A percentile compares a stretch with the other conserved stretches of the same genome.
phyloP scores from a whole-genome alignment of 1,284 basidiomycete species.

The Ganoderma lucidum region DNA sequence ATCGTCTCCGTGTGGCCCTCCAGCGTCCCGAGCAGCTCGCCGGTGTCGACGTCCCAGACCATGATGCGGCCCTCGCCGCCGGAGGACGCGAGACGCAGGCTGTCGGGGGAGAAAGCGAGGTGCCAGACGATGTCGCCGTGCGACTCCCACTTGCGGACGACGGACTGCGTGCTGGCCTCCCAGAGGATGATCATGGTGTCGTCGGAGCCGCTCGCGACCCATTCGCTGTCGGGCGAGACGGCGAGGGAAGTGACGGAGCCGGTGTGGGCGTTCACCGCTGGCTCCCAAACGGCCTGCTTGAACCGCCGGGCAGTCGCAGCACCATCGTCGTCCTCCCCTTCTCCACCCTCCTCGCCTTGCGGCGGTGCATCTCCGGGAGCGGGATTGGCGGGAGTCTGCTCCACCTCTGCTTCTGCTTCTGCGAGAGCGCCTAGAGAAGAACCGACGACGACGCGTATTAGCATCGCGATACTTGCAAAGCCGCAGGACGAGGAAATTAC shows the following conservation, averaged over 20 bases:
- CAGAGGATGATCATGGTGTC: conserved; percentile 28
- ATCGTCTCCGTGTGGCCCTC: conserved; percentile 29
- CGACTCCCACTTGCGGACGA: conserved; percentile 22
- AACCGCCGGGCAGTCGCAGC: background rate
- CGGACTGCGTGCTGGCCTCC: conserved; percentile 15
- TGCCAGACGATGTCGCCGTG: conserved; percentile 25
- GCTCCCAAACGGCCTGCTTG: conserved; percentile 1
- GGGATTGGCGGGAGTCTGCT: background rate
- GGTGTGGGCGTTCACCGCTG: conserved; percentile 14
- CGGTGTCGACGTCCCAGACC: conserved; percentile 32
- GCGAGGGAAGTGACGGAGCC: conserved; percentile 24
- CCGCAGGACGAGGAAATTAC: background rate
- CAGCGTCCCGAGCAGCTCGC: conserved; percentile 18
- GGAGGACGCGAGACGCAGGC: conserved; percentile 31
- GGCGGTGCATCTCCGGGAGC: background rate
- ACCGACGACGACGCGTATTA: background rate
- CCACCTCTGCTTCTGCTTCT: background rate
- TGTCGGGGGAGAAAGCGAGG: conserved; percentile 37
- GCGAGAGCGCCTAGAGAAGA: background rate
- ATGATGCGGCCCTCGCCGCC: conserved; percentile 30
- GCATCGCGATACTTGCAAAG: background rate
- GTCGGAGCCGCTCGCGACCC: conserved; percentile 32
- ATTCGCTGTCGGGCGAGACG: conserved; percentile 32
- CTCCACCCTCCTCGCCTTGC: background rate
- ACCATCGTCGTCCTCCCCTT: background rate